Evolutionary conservation across 225 moss, liverwort and hornwort species (phyloP), one percentile per base, ranked within the genome.

Genomic region (Neckera pumila): DNA sequence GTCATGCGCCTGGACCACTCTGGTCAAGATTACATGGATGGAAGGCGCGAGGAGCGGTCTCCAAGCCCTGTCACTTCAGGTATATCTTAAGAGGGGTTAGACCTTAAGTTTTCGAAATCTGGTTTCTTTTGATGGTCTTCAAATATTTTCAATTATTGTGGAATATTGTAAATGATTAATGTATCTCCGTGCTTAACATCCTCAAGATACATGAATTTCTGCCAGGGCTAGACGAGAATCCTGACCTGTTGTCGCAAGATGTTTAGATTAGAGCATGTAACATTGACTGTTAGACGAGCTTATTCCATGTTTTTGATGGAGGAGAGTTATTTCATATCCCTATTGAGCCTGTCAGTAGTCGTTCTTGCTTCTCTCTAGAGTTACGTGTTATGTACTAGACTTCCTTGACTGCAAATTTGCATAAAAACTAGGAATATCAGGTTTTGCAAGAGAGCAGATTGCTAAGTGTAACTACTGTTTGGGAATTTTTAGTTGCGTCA

Each of bases 51-150:
- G 49, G 89, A 87, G 85, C 85, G 45, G 74, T 76, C 89, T 82
- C 79, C 87, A 79, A 87, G 87, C 61, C 89, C 88, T 81, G 90
- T 91, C 64, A 83, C 82, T 76, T 89, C 92, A 87, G 90, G 90
- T 91, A 87, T 63, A 49, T 81, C 72, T 19, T 34, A 7, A 82
- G 47, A 45, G 60, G 72, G 45, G 26, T 59, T 85, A 17, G 45
- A 49, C 49, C 27, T 60, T n/a, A n/a, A n/a, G n/a, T n/a, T n/a
- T 36, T 75, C 14, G 75, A 62, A 49, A 62, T 75, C n/a, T 85
- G n/a, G 10, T 75, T 36, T 49, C 71, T 60, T 43, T 57, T 43
- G 11, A 59, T 59, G 61, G 36, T 47, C n/a, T 58, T 58, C 12
- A 10, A 58, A 22, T 59, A 43, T 33, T 83, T 51, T 84, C 33